Evolutionary conservation across 148 eudicot species (phyloP), one percentile per base, ranked within the genome.

Genomic region (Chenopodium album): DNA sequence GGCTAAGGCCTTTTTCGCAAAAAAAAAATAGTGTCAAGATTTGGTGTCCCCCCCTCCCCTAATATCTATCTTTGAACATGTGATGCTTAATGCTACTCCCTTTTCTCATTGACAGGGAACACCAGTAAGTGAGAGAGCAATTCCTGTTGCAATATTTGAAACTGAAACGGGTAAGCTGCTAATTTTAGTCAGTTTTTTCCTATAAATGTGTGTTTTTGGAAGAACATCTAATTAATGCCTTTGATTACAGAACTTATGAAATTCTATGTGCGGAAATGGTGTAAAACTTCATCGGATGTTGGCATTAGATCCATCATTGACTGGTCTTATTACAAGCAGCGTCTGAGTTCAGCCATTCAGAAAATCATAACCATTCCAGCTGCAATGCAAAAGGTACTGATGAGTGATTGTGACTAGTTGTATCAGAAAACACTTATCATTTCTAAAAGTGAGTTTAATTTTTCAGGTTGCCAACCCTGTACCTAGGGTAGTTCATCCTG

Each of bases 311-410:
- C 98, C 81, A 96, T 96, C 75, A 88, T 96, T 76, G 99, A 96
- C 88, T 96, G 99, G 99, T 92, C 99, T 78, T 96, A 96, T 80
- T 96, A 96, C 88, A 96, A 89, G 87, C 99, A 96, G 84, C 90
- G 99, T 73, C 93, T 96, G 70, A 85, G 99, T 85, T 96, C 99
- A 67, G 85, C 99, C 62, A 96, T 96, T 86, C 99, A 96, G 77
- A 96, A 96, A 85, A 96, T 92, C 76, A 91, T 96, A 77, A 94
- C 98, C 75, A 96, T 96, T 88, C 99, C 99, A 76, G 99, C 99
- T 87, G 99, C 98, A 54, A 96, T 96, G 99, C 99, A 96, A 87
- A 96, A 96, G 99, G 99, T 96, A 81, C 80, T 73, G 37, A 77
- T 85, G 54, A 63, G n/a, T 82, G 59, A 80, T 34, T 79, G 52